Base-by-base conservation (phyloP, 176 grass and related monocot species). In the Carex pumila region DNA sequence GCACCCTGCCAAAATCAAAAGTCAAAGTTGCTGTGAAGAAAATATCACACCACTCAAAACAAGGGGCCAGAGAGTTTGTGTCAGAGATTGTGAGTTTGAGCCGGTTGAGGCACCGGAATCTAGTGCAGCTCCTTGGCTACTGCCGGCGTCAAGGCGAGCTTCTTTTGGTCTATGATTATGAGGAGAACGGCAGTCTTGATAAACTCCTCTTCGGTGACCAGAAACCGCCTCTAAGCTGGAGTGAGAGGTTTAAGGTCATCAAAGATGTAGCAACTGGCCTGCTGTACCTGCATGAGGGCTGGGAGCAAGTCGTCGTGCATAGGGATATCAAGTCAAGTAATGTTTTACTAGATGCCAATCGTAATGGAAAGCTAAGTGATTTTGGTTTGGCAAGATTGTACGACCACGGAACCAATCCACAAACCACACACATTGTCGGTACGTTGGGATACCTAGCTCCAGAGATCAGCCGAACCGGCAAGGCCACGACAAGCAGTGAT, bases 321-420 rank as follows among this genome's bases (percentile, higher is more conserved):
- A 41, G 90, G 61, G 87, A 91, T 65, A 88, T 91, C 55, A 91
- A 91, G 80, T 65, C 84, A 17, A 89, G 81, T 13, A 92, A 92
- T 17, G 87, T 92, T n/a, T 81, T 92, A 22, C 87, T 87, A 7
- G 85, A 89, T 31, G 12, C 37, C 12, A 82, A 89, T 30, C 88
- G 84, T 75, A 92, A 85, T 60, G 85, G 70, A 56, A 77, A 85
- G 41, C 53, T 91, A 34, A 62, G 87, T 12, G 90, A 91, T 37
- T 85, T 87, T 6, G 90, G 90, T 37, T 84, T 91, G 29, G 90
- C 90, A 50, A 88, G 62, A 56, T 61, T 91, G 47, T 84, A 91
- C 7, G 76, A 84, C 22, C 90, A 89, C 7, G 87, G 87, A 21
- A 41, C 57, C 1, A 85, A 85, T 71, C 84, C 80, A 25, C 88